Conservation (phyloP, 257 asterid species). For the Knoxia roxburghii region DNA sequence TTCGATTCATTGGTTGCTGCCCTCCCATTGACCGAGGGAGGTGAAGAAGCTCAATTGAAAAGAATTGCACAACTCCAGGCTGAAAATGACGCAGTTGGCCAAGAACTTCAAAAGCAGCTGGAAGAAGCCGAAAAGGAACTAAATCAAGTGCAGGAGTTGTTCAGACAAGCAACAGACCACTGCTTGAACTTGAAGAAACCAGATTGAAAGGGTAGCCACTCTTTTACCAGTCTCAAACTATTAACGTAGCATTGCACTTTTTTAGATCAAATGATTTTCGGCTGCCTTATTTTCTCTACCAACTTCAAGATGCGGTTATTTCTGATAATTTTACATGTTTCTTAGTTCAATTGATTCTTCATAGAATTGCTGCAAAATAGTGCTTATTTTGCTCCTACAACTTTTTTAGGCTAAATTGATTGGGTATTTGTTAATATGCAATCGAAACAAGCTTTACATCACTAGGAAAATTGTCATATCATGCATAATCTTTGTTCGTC, state of each 20-base stretch:
- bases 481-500: too few relatives aligned
- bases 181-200: conserved; percentile 86
- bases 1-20: conserved; percentile 85
- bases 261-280: not conserved
- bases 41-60: conserved; percentile 86
- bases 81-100: conserved; percentile 83
- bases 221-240: not conserved
- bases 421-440: too few relatives aligned
- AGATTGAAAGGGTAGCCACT: conserved; percentile 30
- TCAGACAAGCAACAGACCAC: conserved; percentile 70
- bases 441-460: too few relatives aligned
- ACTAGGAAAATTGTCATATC: too few relatives aligned
- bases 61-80: conserved; percentile 83
- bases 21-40: conserved; percentile 78
- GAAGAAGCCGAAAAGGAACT: conserved; percentile 55
- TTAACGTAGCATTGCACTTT: too few relatives aligned
- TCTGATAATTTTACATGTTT: too few relatives aligned
- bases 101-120: conserved; percentile 83
- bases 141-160: conserved; percentile 78
- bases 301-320: not conserved
- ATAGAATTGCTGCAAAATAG: too few relatives aligned
- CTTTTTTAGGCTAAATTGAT: too few relatives aligned
- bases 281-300: not conserved
- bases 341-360: too few relatives aligned
- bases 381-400: too few relatives aligned